phyloP scores from a whole-genome alignment of 495 filamentous ascomycete species.

The Xylaria telfairii region DNA sequence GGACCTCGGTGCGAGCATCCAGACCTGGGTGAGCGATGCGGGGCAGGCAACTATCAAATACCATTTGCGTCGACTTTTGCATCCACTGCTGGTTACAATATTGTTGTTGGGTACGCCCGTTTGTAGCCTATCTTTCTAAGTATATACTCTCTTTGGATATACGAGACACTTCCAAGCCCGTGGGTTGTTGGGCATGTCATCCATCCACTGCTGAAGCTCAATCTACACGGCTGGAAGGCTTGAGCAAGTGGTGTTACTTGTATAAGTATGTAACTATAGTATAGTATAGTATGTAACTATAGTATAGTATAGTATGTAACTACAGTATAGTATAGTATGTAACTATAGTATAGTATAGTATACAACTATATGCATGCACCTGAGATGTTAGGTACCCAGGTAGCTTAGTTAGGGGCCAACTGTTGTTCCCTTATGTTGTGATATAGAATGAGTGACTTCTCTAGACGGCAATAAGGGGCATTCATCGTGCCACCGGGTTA shows the following conservation, averaged over 20 bases:
- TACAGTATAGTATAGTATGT: too few species aligned
- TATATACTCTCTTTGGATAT: neutral
- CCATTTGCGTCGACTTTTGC: neutral
- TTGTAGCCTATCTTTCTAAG: neutral
- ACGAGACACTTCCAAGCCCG: neutral
- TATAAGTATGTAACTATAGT: too few species aligned
- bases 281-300: too few species aligned
- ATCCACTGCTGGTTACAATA: neutral
- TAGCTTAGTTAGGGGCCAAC: too few species aligned
- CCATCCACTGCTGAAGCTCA: neutral
- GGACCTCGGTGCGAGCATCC: neutral
- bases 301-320: too few species aligned
- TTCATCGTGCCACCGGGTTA: neutral
- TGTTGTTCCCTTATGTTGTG: neutral
- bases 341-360: too few species aligned
- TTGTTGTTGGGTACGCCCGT: neutral
- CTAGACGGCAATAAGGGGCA: neutral
- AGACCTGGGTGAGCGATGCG: neutral
- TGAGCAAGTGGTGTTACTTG: too few species aligned
- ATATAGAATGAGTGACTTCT: neutral
- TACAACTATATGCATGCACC: neutral
- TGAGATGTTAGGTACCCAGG: neutral
- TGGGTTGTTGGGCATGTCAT: neutral
- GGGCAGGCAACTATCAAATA: neutral
- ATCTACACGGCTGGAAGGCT: neutral